Base-by-base conservation (phyloP, 352 stramenopile species). In the Globisporangium spiculum region DNA sequence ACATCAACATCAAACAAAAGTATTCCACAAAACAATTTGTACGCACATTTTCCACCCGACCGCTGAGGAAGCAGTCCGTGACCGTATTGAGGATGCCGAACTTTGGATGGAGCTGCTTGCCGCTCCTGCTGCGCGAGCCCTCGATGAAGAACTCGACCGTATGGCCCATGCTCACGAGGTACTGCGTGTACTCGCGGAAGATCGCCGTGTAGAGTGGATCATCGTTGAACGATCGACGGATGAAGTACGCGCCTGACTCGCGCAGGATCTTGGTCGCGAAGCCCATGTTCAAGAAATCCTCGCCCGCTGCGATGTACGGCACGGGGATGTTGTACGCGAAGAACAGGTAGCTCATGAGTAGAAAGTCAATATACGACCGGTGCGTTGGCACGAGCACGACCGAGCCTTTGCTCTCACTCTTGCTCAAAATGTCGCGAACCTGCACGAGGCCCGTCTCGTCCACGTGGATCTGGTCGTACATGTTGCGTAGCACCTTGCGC, bases 71-170 rank as follows among this genome's bases (percentile, higher is more conserved):
- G 56, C 83, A 89, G 63, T 92, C 86, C 9, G 93, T 81, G 24
- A 94, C 83, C 4, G 86, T 79, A 34, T 73, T 83, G 2, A 95
- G 75, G 30, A 93, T 83, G 18, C 88, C 88, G 65, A 96, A 92
- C 68, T 94, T 92, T 16, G 88, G 88, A 46, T 88, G 81, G 5
- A 96, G 69, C 48, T 93, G 84, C 72, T 96, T 96, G 34, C 88
- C 88, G 55, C 84, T 94, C 44, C 88, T 83, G 68, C 88, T 96
- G 58, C 88, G 86, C 16, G 79, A 91, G 53, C 88, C 88, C 75
- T 96, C 88, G 20, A 96, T 89, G 66, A 96, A 96, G 66, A 96
- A 96, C 74, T 96, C 88, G 62, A 96, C 76, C 50, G 84, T 92
- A 67, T 94, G 86, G 36, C 87, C 85, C 62, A 84, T 80, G 8